Conservation (phyloP, 2,329 filamentous ascomycete species). For the Fusarium nematophilum region DNA sequence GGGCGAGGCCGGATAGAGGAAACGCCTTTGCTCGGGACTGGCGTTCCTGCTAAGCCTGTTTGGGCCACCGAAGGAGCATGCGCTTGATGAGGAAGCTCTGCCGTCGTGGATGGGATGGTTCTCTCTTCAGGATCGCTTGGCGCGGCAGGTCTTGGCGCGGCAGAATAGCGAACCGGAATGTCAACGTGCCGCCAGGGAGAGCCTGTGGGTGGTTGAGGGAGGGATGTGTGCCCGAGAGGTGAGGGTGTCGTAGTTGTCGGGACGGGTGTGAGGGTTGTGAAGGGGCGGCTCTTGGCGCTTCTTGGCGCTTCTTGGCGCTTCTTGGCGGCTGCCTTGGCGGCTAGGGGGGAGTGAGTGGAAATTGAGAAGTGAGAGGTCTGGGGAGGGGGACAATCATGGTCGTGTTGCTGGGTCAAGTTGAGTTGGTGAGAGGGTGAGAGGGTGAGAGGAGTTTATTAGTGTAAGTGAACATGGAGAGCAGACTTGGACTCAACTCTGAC, state of each 20-base stretch:
- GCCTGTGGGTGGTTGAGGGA: constrained; percentile 4
- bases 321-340: no score
- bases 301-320: no score
- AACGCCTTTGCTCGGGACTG: not conserved
- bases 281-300: constrained; percentile 29
- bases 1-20: not conserved
- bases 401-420: no score
- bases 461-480: no score
- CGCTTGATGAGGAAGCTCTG: not conserved
- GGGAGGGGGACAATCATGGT: no score
- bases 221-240: not conserved
- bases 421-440: no score
- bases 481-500: no score
- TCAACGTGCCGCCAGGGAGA: constrained; percentile 12
- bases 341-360: not conserved
- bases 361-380: not conserved
- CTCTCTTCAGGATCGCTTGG: constrained; percentile 1
- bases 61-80: not conserved
- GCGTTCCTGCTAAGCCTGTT: not conserved
- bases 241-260: not conserved
- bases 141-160: constrained; percentile 9
- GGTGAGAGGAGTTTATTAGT: no score
- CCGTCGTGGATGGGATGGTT: not conserved
- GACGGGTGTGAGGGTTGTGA: not conserved
- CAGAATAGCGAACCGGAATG: constrained; percentile 5